phyloP scores from a whole-genome alignment of 495 filamentous ascomycete species.

The Astrothelium macrocarpum region DNA sequence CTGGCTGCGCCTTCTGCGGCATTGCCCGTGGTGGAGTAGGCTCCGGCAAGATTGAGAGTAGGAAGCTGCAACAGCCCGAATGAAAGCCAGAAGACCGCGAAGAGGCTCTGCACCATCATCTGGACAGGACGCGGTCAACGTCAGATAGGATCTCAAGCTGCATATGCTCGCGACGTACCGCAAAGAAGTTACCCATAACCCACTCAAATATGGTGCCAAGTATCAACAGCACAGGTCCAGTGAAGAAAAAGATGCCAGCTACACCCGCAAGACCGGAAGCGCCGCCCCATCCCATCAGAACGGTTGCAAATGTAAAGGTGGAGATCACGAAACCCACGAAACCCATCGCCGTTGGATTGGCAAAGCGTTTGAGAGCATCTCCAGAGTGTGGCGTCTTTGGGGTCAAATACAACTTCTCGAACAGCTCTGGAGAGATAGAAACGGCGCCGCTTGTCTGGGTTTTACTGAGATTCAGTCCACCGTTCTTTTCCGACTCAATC shows the following conservation, averaged over 20 bases:
- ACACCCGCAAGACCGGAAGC: slow-evolving; percentile 39
- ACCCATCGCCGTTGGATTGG: slow-evolving; percentile 46
- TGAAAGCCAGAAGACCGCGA: slow-evolving; percentile 47
- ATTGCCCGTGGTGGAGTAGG: slow-evolving; percentile 36
- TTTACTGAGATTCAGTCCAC: slow-evolving; percentile 9
- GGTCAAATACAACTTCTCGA: slow-evolving; percentile 49
- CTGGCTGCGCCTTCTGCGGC: slow-evolving; percentile 31
- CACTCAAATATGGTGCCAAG: slow-evolving; percentile 21
- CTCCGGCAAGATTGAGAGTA: slow-evolving; percentile 38
- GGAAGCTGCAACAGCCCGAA: slow-evolving; percentile 46
- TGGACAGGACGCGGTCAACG: slow-evolving; percentile 25
- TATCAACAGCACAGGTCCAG: slow-evolving; percentile 17
- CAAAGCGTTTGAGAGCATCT: slow-evolving; percentile 42
- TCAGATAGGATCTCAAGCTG: slow-evolving; percentile 24
- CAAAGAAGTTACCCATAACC: slow-evolving; percentile 43
- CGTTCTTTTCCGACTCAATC: slow-evolving; percentile 5
- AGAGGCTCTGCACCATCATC: slow-evolving; percentile 51
- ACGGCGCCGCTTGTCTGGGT: slow-evolving; percentile 14
- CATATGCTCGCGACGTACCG: slow-evolving; percentile 44
- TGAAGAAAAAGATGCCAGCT: slow-evolving; percentile 31
- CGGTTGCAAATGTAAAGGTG: slow-evolving; percentile 31
- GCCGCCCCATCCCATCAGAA: slow-evolving; percentile 48
- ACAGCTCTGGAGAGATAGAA: slow-evolving; percentile 41
- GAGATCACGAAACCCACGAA: slow-evolving; percentile 48
- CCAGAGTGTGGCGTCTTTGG: slow-evolving; percentile 42